Evolutionary conservation across 2,329 filamentous ascomycete species (phyloP), one percentile per base, ranked within the genome.

Genomic region (Gaeumannomyces sp.): DNA sequence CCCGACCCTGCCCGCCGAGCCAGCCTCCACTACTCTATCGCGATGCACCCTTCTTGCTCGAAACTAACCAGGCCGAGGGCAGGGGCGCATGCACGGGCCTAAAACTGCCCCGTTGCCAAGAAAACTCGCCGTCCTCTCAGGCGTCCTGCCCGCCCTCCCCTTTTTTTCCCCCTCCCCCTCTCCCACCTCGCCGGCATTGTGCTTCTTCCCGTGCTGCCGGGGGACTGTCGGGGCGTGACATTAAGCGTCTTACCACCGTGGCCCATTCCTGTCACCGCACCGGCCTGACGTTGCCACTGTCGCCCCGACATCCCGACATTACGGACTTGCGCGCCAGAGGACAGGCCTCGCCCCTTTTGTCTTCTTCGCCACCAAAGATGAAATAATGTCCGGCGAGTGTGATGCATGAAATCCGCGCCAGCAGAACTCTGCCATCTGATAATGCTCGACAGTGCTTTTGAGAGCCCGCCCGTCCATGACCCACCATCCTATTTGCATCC

Each of bases 131-230:
- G 45, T 53, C 22, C 45, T n/a, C 45, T 53, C 38, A 45, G 38
- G 38, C 16, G 22, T 16, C 38, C 38, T 6, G 45, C 45, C 22
- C 19, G 45, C 8, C 45, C 45, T 53, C 45, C 45, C 45, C 45
- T 58, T 58, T 60, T 58, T 58, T 60, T 61, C 11, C 29, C 31
- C 13, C 45, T 29, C 7, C 29, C 53, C 50, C 56, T 33, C 62
- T 35, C 29, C 62, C 62, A 53, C 45, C 45, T n/a, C 45, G 22
- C 45, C 33, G 56, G 19, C 56, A 57, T 45, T 59, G 31, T 19
- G 25, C 22, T 16, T 38, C 29, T 27, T 61, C 45, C 22, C 22
- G 45, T n/a, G 45, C 45, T 53, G 45, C 22, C 45, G 45, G 22
- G 33, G 45, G 19, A 22, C 19, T 50, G 45, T 10, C n/a, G 45